phyloP scores from a whole-genome alignment of 257 asterid species.

The Marsdenia floribunda region DNA sequence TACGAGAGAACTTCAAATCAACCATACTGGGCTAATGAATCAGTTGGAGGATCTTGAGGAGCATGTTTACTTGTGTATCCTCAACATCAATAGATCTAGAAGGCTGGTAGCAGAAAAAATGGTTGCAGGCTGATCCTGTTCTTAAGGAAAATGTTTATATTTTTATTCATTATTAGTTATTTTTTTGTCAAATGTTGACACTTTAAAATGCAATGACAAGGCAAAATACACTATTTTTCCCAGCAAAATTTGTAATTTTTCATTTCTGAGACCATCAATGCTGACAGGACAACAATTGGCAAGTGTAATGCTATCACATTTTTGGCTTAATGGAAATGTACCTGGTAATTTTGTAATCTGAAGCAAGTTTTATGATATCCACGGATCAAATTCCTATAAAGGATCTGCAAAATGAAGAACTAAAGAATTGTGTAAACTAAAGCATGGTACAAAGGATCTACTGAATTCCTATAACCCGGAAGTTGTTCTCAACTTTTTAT shows the following conservation, averaged over 20 bases:
- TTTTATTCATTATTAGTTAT: too few species aligned
- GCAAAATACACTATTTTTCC: neutral
- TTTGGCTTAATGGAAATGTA: neutral
- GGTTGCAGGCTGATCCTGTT: constrained; percentile 7
- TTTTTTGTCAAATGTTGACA: too few species aligned
- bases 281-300: neutral
- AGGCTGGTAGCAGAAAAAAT: constrained; percentile 41
- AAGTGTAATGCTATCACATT: neutral
- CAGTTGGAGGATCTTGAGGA: constrained; percentile 65
- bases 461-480: neutral
- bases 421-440: neutral
- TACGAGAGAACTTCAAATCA: constrained; percentile 33
- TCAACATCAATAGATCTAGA: constrained; percentile 55
- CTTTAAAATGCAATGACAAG: too few species aligned
- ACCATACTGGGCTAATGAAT: constrained; percentile 33
- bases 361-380: neutral
- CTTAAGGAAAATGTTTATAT: neutral
- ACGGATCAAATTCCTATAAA: neutral
- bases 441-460: neutral
- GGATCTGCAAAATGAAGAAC: constrained; percentile 1
- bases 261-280: neutral
- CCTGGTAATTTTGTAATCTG: neutral
- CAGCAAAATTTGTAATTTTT: neutral
- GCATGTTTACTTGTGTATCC: constrained; percentile 53
- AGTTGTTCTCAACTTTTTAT: constrained; percentile 31